Evolutionary conservation across 306 rosid species (phyloP), one percentile per base, ranked within the genome.

Genomic region (Fragaria vesca): DNA sequence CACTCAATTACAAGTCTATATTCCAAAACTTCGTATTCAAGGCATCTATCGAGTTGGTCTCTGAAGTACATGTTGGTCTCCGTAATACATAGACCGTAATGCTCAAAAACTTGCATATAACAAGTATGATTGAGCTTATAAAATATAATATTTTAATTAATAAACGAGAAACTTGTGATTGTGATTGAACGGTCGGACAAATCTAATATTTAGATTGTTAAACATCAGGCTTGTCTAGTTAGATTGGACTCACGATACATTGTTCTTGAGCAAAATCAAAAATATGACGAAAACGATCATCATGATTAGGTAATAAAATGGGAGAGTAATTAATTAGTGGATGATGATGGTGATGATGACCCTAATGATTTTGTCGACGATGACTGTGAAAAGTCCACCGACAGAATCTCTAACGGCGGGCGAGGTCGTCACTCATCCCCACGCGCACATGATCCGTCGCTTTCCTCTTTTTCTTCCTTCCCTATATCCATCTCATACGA

Each of bases 391-490:
- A 50, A 69, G 72, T 47, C 81, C 13, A 67, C 76, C 79, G 67
- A 77, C 75, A 66, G 75, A 47, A 72, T 77, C 85, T 73, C 66
- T 3, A 63, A 71, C 40, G 62, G 47, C 0, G 26, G 18, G 5
- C 38, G 13, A 51, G 7, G 45, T 6, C 82, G 48, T 79, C 78
- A 46, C 83, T 46, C 58, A 55, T 74, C 75, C 58, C 79, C 68
- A 81, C 67, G 72, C 76, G 11, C 80, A 15, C 24, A 55, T 54
- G 83, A 28, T 38, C 30, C 26, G 43, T 74, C 75, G 62, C 73
- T 80, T 54, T 79, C 74, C 60, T 0, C n/a, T 12, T 54, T 68
- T 12, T 38, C 40, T 5, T 38, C 2, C 12, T 24, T 24, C 16
- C 15, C 18, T 36, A 32, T 32, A 32, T 18, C 3, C 24, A 4